Percentiles rank a stretch among this genome's conserved stretches.
Conservation (phyloP, 129 eudicot species). For the Lactuca sativa region DNA sequence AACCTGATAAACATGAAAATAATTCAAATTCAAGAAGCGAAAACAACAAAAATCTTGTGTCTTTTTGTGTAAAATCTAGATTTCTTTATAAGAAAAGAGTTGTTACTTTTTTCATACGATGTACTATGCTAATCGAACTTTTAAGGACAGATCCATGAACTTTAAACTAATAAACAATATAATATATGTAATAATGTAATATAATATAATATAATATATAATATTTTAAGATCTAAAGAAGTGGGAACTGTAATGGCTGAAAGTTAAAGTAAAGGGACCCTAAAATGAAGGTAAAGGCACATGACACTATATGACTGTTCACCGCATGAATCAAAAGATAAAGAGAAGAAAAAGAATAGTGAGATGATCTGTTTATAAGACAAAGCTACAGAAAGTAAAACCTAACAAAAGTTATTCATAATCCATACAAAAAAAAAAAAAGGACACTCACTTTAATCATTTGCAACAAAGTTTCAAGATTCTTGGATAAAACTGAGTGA, state of each 20-base stretch:
- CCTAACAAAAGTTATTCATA: conserved; percentile 30
- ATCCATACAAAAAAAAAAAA: conserved; percentile 46
- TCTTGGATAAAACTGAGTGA: conserved; percentile 22
- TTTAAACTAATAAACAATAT: conserved; percentile 29
- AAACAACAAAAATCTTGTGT: conserved; percentile 3
- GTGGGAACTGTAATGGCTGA: conserved; percentile 38
- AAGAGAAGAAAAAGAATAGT: conserved; percentile 18
- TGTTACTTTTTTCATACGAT: conserved; percentile 36
- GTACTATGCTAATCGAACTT: conserved; percentile 46
- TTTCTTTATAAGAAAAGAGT: conserved; percentile 13
- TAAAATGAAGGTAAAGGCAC: conserved; percentile 58
- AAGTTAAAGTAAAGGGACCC: conserved; percentile 56
- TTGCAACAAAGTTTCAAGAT: conserved; percentile 27
- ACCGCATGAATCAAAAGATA: conserved; percentile 28
- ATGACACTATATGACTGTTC: conserved; percentile 44
- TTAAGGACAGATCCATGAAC: conserved; percentile 41
- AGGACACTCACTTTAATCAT: conserved; percentile 41
- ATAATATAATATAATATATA: background rate
- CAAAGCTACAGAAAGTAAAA: conserved; percentile 47
- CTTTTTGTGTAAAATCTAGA: conserved; percentile 15
- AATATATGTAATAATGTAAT: conserved; percentile 9
- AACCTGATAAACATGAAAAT: conserved; percentile 34
- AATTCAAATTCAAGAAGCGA: conserved; percentile 15
- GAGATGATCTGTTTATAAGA: conserved; percentile 36
- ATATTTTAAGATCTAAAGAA: conserved; percentile 27